Base-by-base conservation (phyloP, 306 rosid genomes). In the Cucumis cinereus region DNA sequence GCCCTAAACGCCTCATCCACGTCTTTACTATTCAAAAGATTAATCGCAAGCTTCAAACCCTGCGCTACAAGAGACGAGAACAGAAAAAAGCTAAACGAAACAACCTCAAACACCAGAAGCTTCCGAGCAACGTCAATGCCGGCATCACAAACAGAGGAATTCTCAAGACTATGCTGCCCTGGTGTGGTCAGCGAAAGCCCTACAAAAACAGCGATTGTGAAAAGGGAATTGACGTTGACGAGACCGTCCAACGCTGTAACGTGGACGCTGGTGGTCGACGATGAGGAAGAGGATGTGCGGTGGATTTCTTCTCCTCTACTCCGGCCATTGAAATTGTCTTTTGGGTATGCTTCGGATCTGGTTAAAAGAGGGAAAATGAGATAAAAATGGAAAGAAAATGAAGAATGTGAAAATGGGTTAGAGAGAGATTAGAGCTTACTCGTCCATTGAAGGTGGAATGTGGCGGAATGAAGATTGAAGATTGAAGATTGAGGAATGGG, bases 161-260 rank as follows among this genome's bases (percentile, higher is more conserved):
- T 81, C 77, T 89, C 93, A 3, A 94, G 93, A 83, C 92, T 85
- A 10, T 54, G 83, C 70, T 91, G 99, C 1, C 87, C 88, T 0
- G 85, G 92, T 0, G 91, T 87, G 7, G 97, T 81, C 11, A 93
- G 83, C 0, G 97, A 93, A 10, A 93, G 93, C 1, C 98, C 98
- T n/a, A 93, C 94, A 81, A 93, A 94, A n/a, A 90, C 97, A 0
- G 96, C 98, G 66, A 94, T 86, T 15, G 97, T 87, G 91, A 94
- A 94, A 38, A 94, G 96, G 0, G 98, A 93, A 83, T 93, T 93
- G 11, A 89, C 97, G 74, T 90, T 93, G 14, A 93, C 97, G 4
- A 93, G 76, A 22, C 97, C 96, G 70, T 93, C 96, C 6, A 93
- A 83, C n/a, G 98, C 94, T 2, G 91, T 90, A 15, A 93, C 97